Evolutionary conservation across 306 rosid genomes (phyloP).

Genomic region (Ammopiptanthus mongolicus): DNA sequence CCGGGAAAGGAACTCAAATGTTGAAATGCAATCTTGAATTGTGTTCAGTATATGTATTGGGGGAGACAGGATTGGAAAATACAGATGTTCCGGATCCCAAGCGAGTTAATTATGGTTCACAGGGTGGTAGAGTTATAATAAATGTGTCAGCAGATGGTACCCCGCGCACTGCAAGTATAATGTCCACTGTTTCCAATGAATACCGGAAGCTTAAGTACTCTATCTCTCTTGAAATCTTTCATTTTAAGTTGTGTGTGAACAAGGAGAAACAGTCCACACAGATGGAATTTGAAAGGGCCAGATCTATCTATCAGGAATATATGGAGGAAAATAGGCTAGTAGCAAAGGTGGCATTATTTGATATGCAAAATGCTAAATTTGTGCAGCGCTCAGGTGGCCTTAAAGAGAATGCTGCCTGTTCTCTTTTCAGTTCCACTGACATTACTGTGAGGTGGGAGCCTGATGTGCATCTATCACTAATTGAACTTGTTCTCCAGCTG

Average conservation of each 20-base stretch:
- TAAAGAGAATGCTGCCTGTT: constrained; percentile 63
- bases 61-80: constrained; percentile 74
- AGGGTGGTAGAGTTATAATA: constrained; percentile 78
- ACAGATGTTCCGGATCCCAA: constrained; percentile 77
- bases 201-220: constrained; percentile 52
- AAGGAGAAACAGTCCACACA: constrained; percentile 82
- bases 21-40: constrained; percentile 63
- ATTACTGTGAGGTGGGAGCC: constrained; percentile 89
- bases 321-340: constrained; percentile 53
- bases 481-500: constrained; percentile 73
- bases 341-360: constrained; percentile 58
- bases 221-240: constrained; percentile 66
- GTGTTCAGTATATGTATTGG: constrained; percentile 61
- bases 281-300: constrained; percentile 72
- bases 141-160: constrained; percentile 73
- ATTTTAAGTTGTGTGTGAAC: constrained; percentile 58
- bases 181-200: constrained; percentile 61
- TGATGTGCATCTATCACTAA: constrained; percentile 65
- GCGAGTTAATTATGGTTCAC: constrained; percentile 92
- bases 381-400: constrained; percentile 73
- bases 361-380: constrained; percentile 75
- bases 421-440: constrained; percentile 91
- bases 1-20: constrained; percentile 70
- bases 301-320: constrained; percentile 74
- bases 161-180: constrained; percentile 66